These are phyloP conservation scores for Solanum hybrid DNA, from an alignment of 305 asterid genomes.

Conservation along the genomic window DNA sequence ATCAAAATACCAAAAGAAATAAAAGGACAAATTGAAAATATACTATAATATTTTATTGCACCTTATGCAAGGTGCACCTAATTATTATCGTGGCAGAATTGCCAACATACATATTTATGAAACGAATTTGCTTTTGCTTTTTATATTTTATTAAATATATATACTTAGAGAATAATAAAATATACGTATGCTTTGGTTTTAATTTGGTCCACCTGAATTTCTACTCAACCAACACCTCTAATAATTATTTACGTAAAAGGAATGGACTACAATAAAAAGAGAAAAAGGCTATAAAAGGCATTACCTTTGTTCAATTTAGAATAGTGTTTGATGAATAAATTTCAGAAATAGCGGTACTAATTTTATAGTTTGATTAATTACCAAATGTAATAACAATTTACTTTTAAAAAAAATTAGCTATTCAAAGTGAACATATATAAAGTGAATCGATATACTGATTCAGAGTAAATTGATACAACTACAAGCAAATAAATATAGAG, in stretches of 20 bases:
- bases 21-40: neutral
- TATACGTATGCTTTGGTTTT: neutral
- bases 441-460: neutral
- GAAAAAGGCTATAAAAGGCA: neutral
- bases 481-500: neutral
- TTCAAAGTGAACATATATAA: too few relatives aligned
- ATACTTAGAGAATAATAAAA: neutral
- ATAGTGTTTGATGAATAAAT: too few relatives aligned
- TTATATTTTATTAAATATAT: neutral
- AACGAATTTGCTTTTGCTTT: neutral
- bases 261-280: neutral
- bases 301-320: neutral
- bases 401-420: too few relatives aligned
- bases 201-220: neutral
- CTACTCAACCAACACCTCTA: neutral
- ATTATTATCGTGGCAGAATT: neutral
- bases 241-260: neutral
- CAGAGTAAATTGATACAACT: too few relatives aligned
- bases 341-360: too few relatives aligned
- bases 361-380: neutral
- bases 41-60: neutral
- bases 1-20: neutral
- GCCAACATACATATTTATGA: neutral
- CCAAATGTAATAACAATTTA: too few relatives aligned
- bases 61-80: neutral